A percentile compares a stretch with the other conserved stretches of the same genome.
Evolutionary conservation across 768 basidiomycete genomes (phyloP).

Genomic region (Lanmaoa rubissima): DNA sequence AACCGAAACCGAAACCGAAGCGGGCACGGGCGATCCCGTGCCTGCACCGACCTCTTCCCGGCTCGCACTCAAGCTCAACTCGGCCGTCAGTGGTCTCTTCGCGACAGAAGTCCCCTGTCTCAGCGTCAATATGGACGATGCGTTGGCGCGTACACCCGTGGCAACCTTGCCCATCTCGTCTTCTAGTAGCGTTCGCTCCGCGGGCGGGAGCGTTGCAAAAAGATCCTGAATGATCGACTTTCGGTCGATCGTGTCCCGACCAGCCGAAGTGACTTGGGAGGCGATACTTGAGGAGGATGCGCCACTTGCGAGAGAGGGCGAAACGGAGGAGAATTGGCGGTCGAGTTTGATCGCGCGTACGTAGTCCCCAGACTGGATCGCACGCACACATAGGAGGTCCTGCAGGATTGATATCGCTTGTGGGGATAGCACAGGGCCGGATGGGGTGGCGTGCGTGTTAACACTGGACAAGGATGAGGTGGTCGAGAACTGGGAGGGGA

Average conservation of each 20-base stretch:
- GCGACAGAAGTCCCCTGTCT: slow-evolving; percentile 12
- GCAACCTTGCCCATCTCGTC: slow-evolving; percentile 47
- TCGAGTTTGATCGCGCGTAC: slow-evolving; percentile 76
- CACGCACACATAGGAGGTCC: slow-evolving; percentile 75
- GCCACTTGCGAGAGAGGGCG: slow-evolving; percentile 26
- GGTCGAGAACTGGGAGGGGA: slow-evolving; percentile 39
- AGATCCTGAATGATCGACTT: slow-evolving; percentile 68
- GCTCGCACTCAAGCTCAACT: slow-evolving; percentile 50
- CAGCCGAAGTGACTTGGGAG: slow-evolving; percentile 25
- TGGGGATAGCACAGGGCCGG: slow-evolving; percentile 34
- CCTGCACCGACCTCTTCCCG: slow-evolving; percentile 56
- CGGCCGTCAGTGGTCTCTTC: slow-evolving; percentile 25
- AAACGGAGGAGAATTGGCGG: slow-evolving; percentile 51
- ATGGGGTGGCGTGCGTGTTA: background rate
- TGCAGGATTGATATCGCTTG: slow-evolving; percentile 59
- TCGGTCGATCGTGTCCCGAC: slow-evolving; percentile 43
- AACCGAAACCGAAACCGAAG: slow-evolving; percentile 7
- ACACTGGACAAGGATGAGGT: slow-evolving; percentile 32
- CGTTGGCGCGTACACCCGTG: slow-evolving; percentile 18
- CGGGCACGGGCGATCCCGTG: slow-evolving; percentile 4
- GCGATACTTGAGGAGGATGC: slow-evolving; percentile 11
- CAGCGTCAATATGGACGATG: background rate
- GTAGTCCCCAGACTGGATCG: slow-evolving; percentile 70
- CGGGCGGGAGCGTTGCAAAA: slow-evolving; percentile 56
- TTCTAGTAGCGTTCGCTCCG: slow-evolving; percentile 64